These are phyloP conservation scores for Volvox africanus DNA, from an alignment of 139 green algal genomes.

Conservation along the genomic window DNA sequence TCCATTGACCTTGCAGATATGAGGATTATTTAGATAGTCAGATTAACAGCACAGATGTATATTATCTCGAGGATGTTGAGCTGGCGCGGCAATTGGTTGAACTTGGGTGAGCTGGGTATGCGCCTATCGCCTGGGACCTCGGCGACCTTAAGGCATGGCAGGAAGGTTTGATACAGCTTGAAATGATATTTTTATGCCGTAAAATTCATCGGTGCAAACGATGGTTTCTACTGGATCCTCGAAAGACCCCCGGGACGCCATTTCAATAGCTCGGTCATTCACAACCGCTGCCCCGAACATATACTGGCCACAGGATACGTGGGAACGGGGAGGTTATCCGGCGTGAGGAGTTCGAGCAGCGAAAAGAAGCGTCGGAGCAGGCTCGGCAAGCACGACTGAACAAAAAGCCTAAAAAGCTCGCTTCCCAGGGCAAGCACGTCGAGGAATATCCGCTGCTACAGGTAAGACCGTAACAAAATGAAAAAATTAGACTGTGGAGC, in stretches of 20 bases:
- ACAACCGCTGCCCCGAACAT: neutral
- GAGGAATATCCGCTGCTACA: constrained; percentile 81
- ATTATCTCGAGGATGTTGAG: constrained; percentile 88
- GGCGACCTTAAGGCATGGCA: too few species aligned
- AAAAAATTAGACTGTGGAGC: too few species aligned
- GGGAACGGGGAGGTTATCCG: constrained; percentile 90
- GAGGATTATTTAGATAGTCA: constrained; percentile 92
- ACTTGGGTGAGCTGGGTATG: constrained; percentile 69
- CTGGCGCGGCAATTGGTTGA: constrained; percentile 86
- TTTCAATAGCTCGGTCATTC: too few species aligned
- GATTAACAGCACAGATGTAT: constrained; percentile 88
- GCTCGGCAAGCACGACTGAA: constrained; percentile 73
- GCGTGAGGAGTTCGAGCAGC: constrained; percentile 89
- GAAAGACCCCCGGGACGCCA: too few species aligned
- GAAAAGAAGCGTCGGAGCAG: constrained; percentile 82
- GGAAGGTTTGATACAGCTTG: too few species aligned
- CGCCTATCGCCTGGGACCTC: too few species aligned
- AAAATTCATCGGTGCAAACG: too few species aligned
- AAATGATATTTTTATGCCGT: too few species aligned
- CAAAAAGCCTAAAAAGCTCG: constrained; percentile 84
- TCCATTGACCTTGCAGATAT: constrained; percentile 74
- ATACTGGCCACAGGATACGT: constrained; percentile 71
- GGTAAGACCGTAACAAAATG: constrained; percentile 49
- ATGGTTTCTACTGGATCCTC: too few species aligned
- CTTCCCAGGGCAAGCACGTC: constrained; percentile 79